Evolutionary conservation across 2,329 filamentous ascomycete species (phyloP).

Genomic region (Periconia sp.): DNA sequence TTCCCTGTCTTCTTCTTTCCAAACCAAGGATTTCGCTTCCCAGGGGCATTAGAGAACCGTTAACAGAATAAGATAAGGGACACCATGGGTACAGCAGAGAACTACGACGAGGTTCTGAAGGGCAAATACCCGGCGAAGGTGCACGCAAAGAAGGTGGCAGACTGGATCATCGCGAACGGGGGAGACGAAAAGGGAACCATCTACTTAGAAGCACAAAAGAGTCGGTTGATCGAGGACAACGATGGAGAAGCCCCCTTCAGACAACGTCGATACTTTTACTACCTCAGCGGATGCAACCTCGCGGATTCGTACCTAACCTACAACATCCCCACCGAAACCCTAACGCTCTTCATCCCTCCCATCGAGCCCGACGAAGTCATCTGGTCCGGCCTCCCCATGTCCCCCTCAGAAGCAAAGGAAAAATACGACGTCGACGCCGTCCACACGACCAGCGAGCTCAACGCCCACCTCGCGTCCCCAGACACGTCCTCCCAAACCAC

Average conservation of each 20-base stretch:
- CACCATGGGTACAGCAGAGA: slow-evolving; percentile 34
- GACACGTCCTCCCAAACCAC: slow-evolving; percentile 52
- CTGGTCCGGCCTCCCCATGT: slow-evolving; percentile 87
- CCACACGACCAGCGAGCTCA: slow-evolving; percentile 71
- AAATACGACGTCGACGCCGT: slow-evolving; percentile 71
- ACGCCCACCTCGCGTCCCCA: slow-evolving; percentile 65
- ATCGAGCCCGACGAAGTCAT: slow-evolving; percentile 86
- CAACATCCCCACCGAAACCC: slow-evolving; percentile 70
- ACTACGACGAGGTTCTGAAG: slow-evolving; percentile 47
- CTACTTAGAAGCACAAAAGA: slow-evolving; percentile 85
- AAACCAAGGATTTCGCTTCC: no score
- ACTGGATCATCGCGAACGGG: slow-evolving; percentile 69
- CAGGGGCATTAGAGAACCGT: background rate
- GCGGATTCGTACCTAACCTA: slow-evolving; percentile 81
- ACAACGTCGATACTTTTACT: slow-evolving; percentile 92
- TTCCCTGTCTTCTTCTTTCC: no score
- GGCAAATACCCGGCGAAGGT: slow-evolving; percentile 79
- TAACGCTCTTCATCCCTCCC: slow-evolving; percentile 89
- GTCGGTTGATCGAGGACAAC: slow-evolving; percentile 82
- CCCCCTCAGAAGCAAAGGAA: slow-evolving; percentile 70
- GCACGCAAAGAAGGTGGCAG: slow-evolving; percentile 81
- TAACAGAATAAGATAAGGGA: slow-evolving; percentile 1
- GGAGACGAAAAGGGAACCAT: slow-evolving; percentile 71
- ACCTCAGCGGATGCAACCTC: slow-evolving; percentile 82
- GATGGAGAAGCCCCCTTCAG: slow-evolving; percentile 81